phyloP scores from a whole-genome alignment of 164 flowering plant species.

The Tetrastigma voinierianum region DNA sequence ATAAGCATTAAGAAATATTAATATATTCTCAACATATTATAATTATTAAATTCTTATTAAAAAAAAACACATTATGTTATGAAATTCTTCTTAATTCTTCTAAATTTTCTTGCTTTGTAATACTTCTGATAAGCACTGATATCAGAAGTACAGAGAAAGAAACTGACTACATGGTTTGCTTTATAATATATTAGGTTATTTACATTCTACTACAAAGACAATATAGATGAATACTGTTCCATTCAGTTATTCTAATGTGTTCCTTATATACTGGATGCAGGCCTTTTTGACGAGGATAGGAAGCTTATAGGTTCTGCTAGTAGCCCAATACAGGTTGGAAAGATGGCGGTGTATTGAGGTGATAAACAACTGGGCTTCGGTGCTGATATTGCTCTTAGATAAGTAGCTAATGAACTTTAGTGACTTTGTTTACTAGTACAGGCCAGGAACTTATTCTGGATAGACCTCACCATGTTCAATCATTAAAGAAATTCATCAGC shows the following conservation, averaged over 20 bases:
- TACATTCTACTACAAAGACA: no score
- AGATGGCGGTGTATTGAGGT: conserved; percentile 93
- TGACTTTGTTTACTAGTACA: background rate
- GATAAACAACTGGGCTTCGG: conserved; percentile 10
- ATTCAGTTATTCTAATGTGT: background rate
- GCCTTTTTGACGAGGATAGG: conserved; percentile 79
- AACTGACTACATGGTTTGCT: background rate
- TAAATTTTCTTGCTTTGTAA: background rate
- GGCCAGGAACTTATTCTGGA: background rate
- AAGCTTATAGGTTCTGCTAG: conserved; percentile 82
- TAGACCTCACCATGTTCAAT: background rate
- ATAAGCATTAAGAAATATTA: background rate
- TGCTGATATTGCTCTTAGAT: background rate
- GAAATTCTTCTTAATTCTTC: background rate
- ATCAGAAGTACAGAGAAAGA: background rate
- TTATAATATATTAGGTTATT: no score
- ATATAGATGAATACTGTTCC: background rate
- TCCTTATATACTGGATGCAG: conserved; percentile 35
- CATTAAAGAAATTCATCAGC: no score
- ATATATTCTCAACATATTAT: background rate
- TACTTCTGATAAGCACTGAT: background rate
- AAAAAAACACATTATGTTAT: no score
- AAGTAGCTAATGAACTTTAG: background rate
- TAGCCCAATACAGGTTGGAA: conserved; percentile 97
- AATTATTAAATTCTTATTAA: no score